Evolutionary conservation across 139 green algal species (phyloP).

Genomic region (Picochlorum sp.): DNA sequence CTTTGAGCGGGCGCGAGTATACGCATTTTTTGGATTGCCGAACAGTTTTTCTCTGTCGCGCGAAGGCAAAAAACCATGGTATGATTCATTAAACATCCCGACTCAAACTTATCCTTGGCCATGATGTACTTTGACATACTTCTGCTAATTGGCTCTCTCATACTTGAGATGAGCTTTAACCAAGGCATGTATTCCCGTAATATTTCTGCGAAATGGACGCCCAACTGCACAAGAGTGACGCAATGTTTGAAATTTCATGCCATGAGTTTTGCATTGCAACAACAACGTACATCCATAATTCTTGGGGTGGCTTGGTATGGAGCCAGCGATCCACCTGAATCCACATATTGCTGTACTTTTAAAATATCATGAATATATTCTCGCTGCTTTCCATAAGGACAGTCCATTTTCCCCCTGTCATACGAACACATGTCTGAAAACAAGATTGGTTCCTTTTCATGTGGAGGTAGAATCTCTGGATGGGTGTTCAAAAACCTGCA

Average conservation of each 20-base stretch:
- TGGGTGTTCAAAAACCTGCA: slow-evolving; percentile 1
- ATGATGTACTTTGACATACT: slow-evolving; percentile 17
- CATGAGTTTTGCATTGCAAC: no score
- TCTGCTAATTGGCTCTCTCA: slow-evolving; percentile 20
- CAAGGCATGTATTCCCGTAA: slow-evolving; percentile 17
- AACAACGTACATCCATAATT: background rate
- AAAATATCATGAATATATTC: slow-evolving; percentile 1
- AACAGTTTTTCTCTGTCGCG: background rate
- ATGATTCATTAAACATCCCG: slow-evolving; percentile 6
- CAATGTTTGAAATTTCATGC: no score
- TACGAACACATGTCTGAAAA: background rate
- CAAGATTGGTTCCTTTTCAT: background rate
- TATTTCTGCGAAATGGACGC: background rate
- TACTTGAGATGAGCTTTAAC: slow-evolving; percentile 18
- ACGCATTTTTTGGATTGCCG: background rate
- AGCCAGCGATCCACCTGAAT: background rate
- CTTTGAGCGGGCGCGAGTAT: slow-evolving; percentile 1
- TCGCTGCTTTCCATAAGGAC: background rate
- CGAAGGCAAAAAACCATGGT: background rate
- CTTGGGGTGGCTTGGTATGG: background rate
- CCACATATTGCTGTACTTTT: background rate
- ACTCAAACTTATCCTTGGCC: slow-evolving; percentile 13
- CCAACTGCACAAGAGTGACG: background rate
- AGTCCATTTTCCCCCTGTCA: background rate
- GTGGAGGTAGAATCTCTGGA: background rate